These are phyloP conservation scores for Neurospora tetraspora DNA, from an alignment of 495 filamentous ascomycete genomes.

Conservation along the genomic window DNA sequence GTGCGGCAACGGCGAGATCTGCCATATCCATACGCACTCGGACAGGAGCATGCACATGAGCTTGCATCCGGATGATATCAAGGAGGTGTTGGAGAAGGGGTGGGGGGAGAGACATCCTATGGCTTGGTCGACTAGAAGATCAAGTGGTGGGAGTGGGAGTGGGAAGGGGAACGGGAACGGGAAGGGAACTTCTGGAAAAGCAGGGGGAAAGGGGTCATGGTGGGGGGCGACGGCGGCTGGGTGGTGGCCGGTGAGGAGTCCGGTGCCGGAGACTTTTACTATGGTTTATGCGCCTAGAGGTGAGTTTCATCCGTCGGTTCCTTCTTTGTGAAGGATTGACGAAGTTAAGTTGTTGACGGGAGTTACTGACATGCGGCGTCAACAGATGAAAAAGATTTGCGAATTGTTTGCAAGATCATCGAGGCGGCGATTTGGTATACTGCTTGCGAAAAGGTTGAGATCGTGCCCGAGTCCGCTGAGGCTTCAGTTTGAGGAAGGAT, in stretches of 20 bases:
- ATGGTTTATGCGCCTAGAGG: constrained; percentile 77
- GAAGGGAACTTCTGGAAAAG: background rate
- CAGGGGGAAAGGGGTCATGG: background rate
- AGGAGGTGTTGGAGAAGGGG: constrained; percentile 62
- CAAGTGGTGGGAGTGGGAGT: background rate
- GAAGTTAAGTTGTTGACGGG: background rate
- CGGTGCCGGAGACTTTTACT: constrained; percentile 56
- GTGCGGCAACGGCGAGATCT: constrained; percentile 65
- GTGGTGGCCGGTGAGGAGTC: constrained; percentile 33
- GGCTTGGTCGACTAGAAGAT: constrained; percentile 36
- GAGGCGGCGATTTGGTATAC: constrained; percentile 57
- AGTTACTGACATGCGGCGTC: constrained; percentile 1
- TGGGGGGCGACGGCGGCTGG: background rate
- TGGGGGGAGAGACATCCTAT: constrained; percentile 90
- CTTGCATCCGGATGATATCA: constrained; percentile 69
- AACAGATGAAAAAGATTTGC: constrained; percentile 51
- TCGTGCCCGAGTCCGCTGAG: constrained; percentile 10
- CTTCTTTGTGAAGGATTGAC: too few relatives aligned
- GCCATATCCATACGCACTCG: constrained; percentile 59
- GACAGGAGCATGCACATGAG: constrained; percentile 71
- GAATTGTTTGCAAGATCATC: constrained; percentile 59
- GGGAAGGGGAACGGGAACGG: background rate
- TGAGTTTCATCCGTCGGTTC: background rate
- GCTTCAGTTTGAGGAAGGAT: background rate
- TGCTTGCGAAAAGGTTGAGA: constrained; percentile 30